Conservation (phyloP, 2,329 filamentous ascomycete species). For the Fusarium papillatum region DNA sequence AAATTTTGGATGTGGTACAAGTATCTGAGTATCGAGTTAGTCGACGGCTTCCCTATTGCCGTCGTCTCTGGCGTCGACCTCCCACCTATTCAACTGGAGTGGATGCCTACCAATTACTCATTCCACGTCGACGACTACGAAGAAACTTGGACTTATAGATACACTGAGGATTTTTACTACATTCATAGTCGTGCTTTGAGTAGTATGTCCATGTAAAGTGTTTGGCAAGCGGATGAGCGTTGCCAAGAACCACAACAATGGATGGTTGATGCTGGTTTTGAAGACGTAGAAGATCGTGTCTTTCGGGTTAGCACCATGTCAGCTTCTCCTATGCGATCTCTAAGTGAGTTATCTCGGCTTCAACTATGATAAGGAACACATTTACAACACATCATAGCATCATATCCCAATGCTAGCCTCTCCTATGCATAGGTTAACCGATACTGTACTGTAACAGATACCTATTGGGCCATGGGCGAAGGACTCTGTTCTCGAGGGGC, state of each 20-base stretch:
- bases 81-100: slow-evolving; percentile 67
- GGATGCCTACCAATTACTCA: slow-evolving; percentile 72
- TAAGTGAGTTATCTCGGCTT: no score
- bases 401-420: no score
- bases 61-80: slow-evolving; percentile 65
- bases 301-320: slow-evolving; percentile 21
- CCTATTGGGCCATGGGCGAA: slow-evolving; percentile 56
- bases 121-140: slow-evolving; percentile 77
- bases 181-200: slow-evolving; percentile 53
- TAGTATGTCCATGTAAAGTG: slow-evolving; percentile 46
- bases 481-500: slow-evolving; percentile 51
- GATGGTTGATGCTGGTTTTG: slow-evolving; percentile 55
- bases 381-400: no score
- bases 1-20: slow-evolving; percentile 72
- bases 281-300: slow-evolving; percentile 46
- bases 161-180: slow-evolving; percentile 51
- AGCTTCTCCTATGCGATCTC: no score
- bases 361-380: no score
- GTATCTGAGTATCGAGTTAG: slow-evolving; percentile 72
- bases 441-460: slow-evolving; percentile 42
- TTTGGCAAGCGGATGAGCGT: slow-evolving; percentile 57
- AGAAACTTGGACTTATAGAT: slow-evolving; percentile 54
- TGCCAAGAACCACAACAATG: slow-evolving; percentile 52
- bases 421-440: neutral
- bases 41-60: slow-evolving; percentile 57